Base-by-base conservation (phyloP, 179 eudicot species). In the Silene vulgaris region DNA sequence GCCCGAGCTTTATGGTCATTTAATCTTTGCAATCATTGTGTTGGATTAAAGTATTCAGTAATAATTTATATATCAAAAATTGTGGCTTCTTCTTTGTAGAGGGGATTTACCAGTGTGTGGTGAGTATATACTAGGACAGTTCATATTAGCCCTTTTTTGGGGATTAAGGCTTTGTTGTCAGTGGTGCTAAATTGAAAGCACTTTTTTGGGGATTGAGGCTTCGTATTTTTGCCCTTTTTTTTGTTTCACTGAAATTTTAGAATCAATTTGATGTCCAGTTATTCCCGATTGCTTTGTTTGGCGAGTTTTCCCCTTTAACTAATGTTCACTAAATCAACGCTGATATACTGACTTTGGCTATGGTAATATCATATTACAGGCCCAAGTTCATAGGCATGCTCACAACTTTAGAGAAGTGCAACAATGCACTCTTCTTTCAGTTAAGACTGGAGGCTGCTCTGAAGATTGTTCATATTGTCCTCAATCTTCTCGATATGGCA, bases 371-470 rank as follows among this genome's bases (percentile, higher is more conserved):
- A 12, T 62, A 29, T 78, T 81, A 71, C 77, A 95, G 97, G 99
- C 99, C 82, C 97, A 92, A 85, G 99, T 95, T 63, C 99, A 95
- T 77, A 88, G 99, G 80, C 91, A 92, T 86, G 90, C 97, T 80
- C 99, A 95, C 82, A 95, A 95, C 76, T 95, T 95, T 70, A 88
- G 97, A 84, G 99, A 95, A 87, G 99, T 95, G 67, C 99, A 95
- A 83, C 97, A 95, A 84, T 95, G 99, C 82, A 95, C 99, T 28
- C 95, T 95, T 80, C 86, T 95, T 63, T 95, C 99, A 21, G 83
- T 95, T 48, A 95, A 95, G 84, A 95, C 99, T 11, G 99, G 99
- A 64, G 99, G 99, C 52, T 95, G 99, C 78, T 92, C 97, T 77
- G 99, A 95, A 85, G 96, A 95, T 82, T 95, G 99, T 79, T 83